Base-by-base conservation (phyloP, 768 basidiomycete species). In the Agaricus subrufescens region DNA sequence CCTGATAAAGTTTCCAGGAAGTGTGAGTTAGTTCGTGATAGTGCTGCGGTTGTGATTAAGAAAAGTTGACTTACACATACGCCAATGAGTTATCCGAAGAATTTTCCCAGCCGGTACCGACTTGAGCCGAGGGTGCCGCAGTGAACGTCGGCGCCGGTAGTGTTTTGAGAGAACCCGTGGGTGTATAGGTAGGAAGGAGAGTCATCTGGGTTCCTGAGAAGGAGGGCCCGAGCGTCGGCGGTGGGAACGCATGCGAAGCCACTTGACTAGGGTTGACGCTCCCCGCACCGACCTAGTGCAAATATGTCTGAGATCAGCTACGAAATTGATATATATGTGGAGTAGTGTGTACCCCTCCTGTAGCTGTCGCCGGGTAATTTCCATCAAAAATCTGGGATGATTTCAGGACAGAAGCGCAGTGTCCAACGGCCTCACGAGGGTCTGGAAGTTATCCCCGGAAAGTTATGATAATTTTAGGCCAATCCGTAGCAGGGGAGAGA, bases 51-150 rank as follows among this genome's bases (percentile, higher is more conserved):
- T 42, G 34, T 31, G 42, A 44, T 19, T 19, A 19, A 19, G 15
- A 49, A 29, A 34, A 19, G 15, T 39, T 25, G 30, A 69, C 76
- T 54, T 64, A 77, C 76, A 82, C 83, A 64, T 78, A 83, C 26
- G 83, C 85, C 27, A 71, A 66, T 10, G 66, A 75, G 10, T 74
- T 84, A 70, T 96, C 94, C 3, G 73, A 71, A 14, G 81, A 58
- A 65, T 93, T 86, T 54, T 73, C 73, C 94, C 94, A 96, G 40
- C 94, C 94, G 37, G 71, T 73, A 3, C 93, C 94, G 4, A 80
- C 81, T 30, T 63, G 67, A 4, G 76, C 74, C 30, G 75, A 75
- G 23, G 81, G 78, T 9, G 80, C 80, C 30, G 77, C 68, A 2
- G 84, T 81, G 66, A 86, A 86, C 10, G 82, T 85, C 12, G 86